These are phyloP conservation scores for Tylopilus subfusipes DNA, from an alignment of 768 basidiomycete genomes.

Conservation along the genomic window DNA sequence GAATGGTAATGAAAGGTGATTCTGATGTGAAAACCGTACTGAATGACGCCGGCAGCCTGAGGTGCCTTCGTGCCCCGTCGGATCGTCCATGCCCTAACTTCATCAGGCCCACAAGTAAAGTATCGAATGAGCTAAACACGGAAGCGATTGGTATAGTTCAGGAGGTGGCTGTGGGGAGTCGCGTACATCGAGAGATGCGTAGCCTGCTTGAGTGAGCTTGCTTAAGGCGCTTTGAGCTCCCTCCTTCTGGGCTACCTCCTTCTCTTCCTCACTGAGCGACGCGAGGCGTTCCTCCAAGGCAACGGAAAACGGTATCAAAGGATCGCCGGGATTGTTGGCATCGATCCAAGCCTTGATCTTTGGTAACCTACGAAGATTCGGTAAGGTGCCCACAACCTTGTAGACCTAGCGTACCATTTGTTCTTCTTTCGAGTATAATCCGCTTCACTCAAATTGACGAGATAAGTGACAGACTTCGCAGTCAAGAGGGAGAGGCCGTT, in stretches of 20 bases:
- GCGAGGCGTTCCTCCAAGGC: conserved; percentile 89
- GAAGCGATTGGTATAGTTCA: background rate
- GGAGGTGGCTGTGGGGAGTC: background rate
- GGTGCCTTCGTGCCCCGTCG: conserved; percentile 92
- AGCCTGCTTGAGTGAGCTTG: conserved; percentile 96
- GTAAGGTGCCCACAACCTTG: background rate
- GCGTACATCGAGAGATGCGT: conserved; percentile 77
- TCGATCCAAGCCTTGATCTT: conserved; percentile 99
- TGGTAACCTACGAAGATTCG: conserved; percentile 57
- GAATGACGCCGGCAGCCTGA: conserved; percentile 97
- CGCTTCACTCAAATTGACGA: conserved; percentile 93
- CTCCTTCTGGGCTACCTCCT: conserved; percentile 72
- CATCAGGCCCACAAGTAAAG: conserved; percentile 96
- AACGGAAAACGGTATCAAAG: conserved; percentile 95
- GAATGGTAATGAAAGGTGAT: background rate
- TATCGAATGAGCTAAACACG: conserved; percentile 79
- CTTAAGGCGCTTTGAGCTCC: conserved; percentile 75
- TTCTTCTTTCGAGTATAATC: conserved; percentile 98
- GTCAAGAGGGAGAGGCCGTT: conserved; percentile 88
- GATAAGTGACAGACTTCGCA: conserved; percentile 95
- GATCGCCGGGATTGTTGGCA: conserved; percentile 91
- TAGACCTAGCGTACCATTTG: conserved; percentile 65
- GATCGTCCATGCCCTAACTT: conserved; percentile 98
- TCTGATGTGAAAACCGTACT: conserved; percentile 50
- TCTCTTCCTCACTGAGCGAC: conserved; percentile 57